Evolutionary conservation across 176 grass and related monocot species (phyloP), one percentile per base, ranked within the genome.

Genomic region (Poa pratensis): DNA sequence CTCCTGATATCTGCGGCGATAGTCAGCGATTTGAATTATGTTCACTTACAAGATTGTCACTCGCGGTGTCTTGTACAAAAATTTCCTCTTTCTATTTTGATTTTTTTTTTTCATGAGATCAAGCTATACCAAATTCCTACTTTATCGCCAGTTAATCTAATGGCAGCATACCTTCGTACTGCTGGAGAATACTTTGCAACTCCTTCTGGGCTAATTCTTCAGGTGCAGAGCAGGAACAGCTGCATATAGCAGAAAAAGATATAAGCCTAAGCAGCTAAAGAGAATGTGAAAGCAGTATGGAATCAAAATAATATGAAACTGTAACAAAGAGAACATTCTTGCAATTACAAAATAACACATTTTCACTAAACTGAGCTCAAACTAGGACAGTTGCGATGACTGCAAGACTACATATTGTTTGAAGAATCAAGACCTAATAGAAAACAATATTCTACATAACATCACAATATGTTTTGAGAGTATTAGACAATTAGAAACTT

Each of bases 131-230:
- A 23, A 19, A 32, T 9, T 71, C 32, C 73, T 37, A 45, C 6
- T 30, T 26, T 76, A 24, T 52, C 30, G n/a, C 59, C 5, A 51
- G 80, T 11, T 14, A 79, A 73, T 63, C 86, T 6, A 72, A 85
- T 51, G 72, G 70, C 50, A 15, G 23, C 51, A 50, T 83, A 99
- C 96, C 96, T 96, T 93, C 94, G 49, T 96, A 94, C 78, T 96
- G 97, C 45, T 86, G 92, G 26, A 99, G 82, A 81, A 99, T 88
- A 92, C 72, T 91, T 81, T 92, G 96, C 83, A 96, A 85, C 50
- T 99, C 96, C 81, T 94, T 94, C 75, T 86, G 90, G 71, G 82
- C 95, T 85, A 99, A 84, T 73, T 96, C 93, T 76, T 96, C 91
- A 49, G 96, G 91, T 5, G 76, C 82, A 54, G 91, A 89, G 79